Base-by-base conservation (phyloP, 345 rosid genomes). In the Erucastrum elatum region DNA sequence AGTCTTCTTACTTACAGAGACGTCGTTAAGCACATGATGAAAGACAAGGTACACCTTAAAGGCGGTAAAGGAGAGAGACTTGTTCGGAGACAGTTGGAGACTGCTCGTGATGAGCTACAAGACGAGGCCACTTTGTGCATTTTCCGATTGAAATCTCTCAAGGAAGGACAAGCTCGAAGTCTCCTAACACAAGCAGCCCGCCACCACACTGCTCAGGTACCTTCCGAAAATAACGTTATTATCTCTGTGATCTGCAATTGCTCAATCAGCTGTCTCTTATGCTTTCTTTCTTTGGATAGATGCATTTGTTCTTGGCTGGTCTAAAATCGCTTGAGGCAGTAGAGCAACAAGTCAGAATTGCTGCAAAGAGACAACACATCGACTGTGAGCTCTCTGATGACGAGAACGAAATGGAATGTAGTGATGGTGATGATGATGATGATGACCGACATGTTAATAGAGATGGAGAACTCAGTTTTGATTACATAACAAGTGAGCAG, bases 191-290 rank as follows among this genome's bases (percentile, higher is more conserved):
- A 93, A 85, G 96, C 91, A 69, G 90, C 92, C 37, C 94, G 92
- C 64, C 99, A 95, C 84, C 96, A 95, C 83, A 90, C 96, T 65
- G 97, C 99, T 72, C 99, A 95, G 98, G 99, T 95, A 76, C 68
- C 8, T 44, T 68, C 62, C 53, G 1, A 41, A 41, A 41, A 41
- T 8, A 29, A 26, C 3, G 13, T 69, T 39, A 39, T 12, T 39
- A 8, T 6, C 37, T 34, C 7, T 74, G 35, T 16, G 0, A 39
- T 15, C 25, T 53, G 12, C 46, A 39, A 39, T 39, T 39, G 30
- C 68, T 74, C 66, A 33, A 66, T 8, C 4, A 65, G 25, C 3
- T 25, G 55, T 66, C 63, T 66, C 74, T 73, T 67, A 67, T 67
- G 1, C 71, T 68, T 39, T n/a, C 41, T 66, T 74, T 68, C 7